Base-by-base conservation (phyloP, 345 rosid species). In the Reutealis trisperma region DNA sequence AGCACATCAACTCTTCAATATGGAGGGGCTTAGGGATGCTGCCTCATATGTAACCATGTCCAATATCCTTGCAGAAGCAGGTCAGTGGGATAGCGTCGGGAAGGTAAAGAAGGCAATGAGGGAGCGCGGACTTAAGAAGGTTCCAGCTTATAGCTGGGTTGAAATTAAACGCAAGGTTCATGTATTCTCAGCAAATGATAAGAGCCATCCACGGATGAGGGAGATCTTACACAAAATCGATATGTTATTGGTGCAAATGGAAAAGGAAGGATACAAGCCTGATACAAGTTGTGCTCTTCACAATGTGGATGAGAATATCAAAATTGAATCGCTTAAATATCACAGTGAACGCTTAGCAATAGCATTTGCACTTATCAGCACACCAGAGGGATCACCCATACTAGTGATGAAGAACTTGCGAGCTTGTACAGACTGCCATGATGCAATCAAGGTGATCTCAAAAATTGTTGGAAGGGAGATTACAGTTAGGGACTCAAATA, bases 381-480 rank as follows among this genome's bases (percentile, higher is more conserved):
- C 97, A 13, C 91, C 94, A 8, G 86, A 90, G 85, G 91, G 91
- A 71, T 88, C 79, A 22, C 96, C 94, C 0, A 86, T 95, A 73
- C 82, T 92, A 63, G 88, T 95, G 63, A 88, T 92, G 92, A 95
- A 92, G 88, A 95, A 95, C 81, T 80, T 95, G 76, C 81, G 98
- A 79, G 89, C 97, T 49, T 93, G 99, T 78, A 81, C 83, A 62
- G 97, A 93, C 67, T 92, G 99, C 79, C 99, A 95, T 80, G 88
- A 88, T 67, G 93, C 96, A 13, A 95, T 95, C 81, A 93, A 95
- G 84, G 82, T 91, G 63, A 92, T 92, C 37, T 90, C 97, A 2
- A 95, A 90, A 86, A 85, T 92, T 60, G 93, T 87, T 24, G 79
- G 83, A 75, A 88, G 98, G 76, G 93, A 90, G 80, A 93, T 93